phyloP scores from a whole-genome alignment of 129 eudicot species.

The Saussurea involucrata region DNA sequence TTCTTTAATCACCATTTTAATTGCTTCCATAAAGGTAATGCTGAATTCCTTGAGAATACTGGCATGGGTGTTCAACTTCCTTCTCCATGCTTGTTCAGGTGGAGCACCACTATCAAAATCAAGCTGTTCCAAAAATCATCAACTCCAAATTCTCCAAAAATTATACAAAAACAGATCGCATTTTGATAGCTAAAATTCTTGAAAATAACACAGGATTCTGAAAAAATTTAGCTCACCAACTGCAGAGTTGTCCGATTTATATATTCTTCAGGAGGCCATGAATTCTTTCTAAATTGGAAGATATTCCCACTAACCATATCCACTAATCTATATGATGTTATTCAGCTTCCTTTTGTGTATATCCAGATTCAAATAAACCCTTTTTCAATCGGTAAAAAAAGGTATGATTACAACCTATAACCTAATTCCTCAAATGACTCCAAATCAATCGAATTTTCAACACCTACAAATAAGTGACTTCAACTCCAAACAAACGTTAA shows the following conservation, averaged over 20 bases:
- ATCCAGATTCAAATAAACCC: slow-evolving; percentile 8
- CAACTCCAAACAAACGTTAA: slow-evolving; percentile 26
- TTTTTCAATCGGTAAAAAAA: not conserved
- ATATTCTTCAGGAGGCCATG: slow-evolving; percentile 96
- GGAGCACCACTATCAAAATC: slow-evolving; percentile 94
- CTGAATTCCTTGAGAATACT: slow-evolving; percentile 86
- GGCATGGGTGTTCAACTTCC: slow-evolving; percentile 81
- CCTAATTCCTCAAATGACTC: slow-evolving; percentile 4
- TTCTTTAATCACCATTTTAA: slow-evolving; percentile 60
- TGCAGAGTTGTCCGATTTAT: slow-evolving; percentile 62
- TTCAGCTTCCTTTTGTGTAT: not conserved
- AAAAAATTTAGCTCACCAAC: slow-evolving; percentile 45
- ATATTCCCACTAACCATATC: slow-evolving; percentile 74
- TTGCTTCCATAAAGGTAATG: slow-evolving; percentile 81
- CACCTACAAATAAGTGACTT: slow-evolving; percentile 18
- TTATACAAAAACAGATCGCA: not conserved
- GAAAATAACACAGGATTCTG: not conserved
- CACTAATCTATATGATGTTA: not conserved
- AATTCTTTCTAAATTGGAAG: slow-evolving; percentile 68
- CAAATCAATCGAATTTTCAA: slow-evolving; percentile 8
- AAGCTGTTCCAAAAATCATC: slow-evolving; percentile 37
- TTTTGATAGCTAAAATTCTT: not conserved
- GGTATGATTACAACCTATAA: slow-evolving; percentile 9
- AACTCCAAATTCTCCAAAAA: not conserved
- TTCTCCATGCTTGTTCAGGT: slow-evolving; percentile 92